Evolutionary conservation across 257 asterid genomes (phyloP), one percentile per base, ranked within the genome.

Genomic region (Forsythia suspensa): DNA sequence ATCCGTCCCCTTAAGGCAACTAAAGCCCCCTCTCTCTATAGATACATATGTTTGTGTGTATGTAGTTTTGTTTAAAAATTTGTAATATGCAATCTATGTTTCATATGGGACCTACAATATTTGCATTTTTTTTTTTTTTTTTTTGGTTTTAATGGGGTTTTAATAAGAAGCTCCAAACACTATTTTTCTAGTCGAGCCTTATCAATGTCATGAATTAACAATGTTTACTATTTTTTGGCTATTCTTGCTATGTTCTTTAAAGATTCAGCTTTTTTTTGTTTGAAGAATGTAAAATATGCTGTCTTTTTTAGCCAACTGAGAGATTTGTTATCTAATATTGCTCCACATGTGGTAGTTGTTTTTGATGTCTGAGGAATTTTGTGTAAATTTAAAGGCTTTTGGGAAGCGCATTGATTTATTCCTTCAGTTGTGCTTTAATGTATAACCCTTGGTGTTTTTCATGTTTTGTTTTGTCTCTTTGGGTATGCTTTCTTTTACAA

Each of bases 1-100:
- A 79, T 75, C 78, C 74, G 76, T 84, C 15, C 55, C 63, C 44
- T 85, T 66, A 6, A 81, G 76, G 91, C 87, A 86, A 77, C 73
- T 71, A 40, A 37, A 55, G 76, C 79, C 76, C 71, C n/a, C 48
- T 75, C 43, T 59, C 80, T 66, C 37, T 39, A 38, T 13, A 24
- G 3, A 4, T 4, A 18, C 40, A 21, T 52, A 2, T 43, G 15
- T 70, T 10, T 46, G 5, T 3, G 3, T 39, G 7, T 36, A 0
- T 52, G 16, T 36, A 10, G 20, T 0, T 76, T 55, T 40, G 66
- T 55, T 81, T 44, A 21, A 57, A n/a, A 8, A 7, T 20, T n/a
- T 6, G 36, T 42, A 11, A 37, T n/a, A 51, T 36, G 16, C 2
- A 48, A 15, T 71, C 6, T 57, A 74, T 46, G 39, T 66, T 15